Evolutionary conservation across 805 yeast species (phyloP).

Genomic region (Candida tammaniensis): DNA sequence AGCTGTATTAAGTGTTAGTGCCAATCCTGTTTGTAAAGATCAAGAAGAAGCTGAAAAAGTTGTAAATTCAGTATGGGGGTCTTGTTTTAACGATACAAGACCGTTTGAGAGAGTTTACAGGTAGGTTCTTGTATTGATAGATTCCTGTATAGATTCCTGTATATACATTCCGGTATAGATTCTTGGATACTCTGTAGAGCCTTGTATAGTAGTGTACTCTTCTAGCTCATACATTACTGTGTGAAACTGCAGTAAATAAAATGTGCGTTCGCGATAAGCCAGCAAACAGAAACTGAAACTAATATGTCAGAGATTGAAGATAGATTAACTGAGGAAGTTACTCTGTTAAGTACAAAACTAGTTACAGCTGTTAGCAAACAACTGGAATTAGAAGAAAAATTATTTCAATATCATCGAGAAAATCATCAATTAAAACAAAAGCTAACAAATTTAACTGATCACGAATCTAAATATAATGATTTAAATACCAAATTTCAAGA

Average conservation of each 20-base stretch:
- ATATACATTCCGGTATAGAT: too few species aligned
- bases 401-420: conserved; percentile 38
- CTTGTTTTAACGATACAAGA: conserved; percentile 91
- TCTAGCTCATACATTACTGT: too few species aligned
- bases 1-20: conserved; percentile 79
- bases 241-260: too few species aligned
- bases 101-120: conserved; percentile 93
- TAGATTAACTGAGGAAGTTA: conserved; percentile 53
- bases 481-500: conserved; percentile 24
- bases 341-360: conserved; percentile 55
- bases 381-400: conserved; percentile 51
- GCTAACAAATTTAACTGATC: conserved; percentile 18
- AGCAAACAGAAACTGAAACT: background rate
- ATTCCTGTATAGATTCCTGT: too few species aligned
- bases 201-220: too few species aligned
- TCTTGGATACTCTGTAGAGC: too few species aligned
- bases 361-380: conserved; percentile 60
- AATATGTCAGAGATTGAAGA: conserved; percentile 10
- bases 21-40: conserved; percentile 78
- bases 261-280: too few species aligned
- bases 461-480: conserved; percentile 29
- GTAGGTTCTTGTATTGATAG: too few species aligned
- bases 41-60: conserved; percentile 71
- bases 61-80: conserved; percentile 86
- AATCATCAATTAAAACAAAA: conserved; percentile 24